phyloP scores from a whole-genome alignment of 805 yeast species.

The Millerago galiae region DNA sequence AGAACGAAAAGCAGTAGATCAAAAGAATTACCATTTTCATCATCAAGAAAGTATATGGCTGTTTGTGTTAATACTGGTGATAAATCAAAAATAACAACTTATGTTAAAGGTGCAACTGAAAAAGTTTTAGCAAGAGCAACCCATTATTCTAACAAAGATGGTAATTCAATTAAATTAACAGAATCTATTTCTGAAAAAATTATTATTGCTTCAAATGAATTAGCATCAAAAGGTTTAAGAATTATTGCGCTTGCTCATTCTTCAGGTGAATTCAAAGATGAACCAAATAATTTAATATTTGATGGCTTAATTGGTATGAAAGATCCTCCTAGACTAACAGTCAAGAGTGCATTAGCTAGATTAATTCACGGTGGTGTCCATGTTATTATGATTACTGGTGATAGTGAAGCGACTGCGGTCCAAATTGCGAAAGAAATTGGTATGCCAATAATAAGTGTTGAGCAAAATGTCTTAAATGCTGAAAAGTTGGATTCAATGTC shows the following conservation, averaged over 20 bases:
- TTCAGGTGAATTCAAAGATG: constrained; percentile 30
- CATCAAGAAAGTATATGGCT: constrained; percentile 88
- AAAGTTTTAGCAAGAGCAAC: constrained; percentile 55
- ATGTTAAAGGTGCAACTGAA: constrained; percentile 90
- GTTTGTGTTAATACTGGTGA: constrained; percentile 59
- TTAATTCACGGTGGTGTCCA: constrained; percentile 91
- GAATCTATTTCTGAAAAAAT: constrained; percentile 41
- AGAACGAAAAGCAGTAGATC: constrained; percentile 55
- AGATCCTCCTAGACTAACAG: constrained; percentile 95
- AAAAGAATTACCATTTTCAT: constrained; percentile 79
- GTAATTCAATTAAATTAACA: constrained; percentile 53
- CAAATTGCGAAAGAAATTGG: constrained; percentile 88
- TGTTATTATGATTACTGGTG: constrained; percentile 98
- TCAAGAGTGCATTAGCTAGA: constrained; percentile 63
- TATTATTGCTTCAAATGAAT: constrained; percentile 46
- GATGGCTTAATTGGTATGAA: constrained; percentile 92
- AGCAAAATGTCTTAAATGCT: constrained; percentile 74
- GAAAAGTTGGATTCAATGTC: constrained; percentile 69
- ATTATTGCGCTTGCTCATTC: constrained; percentile 73
- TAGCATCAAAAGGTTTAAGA: constrained; percentile 83
- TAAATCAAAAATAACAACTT: constrained; percentile 47
- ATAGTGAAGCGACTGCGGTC: constrained; percentile 78
- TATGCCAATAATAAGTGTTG: constrained; percentile 62
- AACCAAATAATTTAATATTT: constrained; percentile 60
- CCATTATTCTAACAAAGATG: constrained; percentile 51